Conservation (phyloP, 495 filamentous ascomycete species). For the Lepidopterella palustris region DNA sequence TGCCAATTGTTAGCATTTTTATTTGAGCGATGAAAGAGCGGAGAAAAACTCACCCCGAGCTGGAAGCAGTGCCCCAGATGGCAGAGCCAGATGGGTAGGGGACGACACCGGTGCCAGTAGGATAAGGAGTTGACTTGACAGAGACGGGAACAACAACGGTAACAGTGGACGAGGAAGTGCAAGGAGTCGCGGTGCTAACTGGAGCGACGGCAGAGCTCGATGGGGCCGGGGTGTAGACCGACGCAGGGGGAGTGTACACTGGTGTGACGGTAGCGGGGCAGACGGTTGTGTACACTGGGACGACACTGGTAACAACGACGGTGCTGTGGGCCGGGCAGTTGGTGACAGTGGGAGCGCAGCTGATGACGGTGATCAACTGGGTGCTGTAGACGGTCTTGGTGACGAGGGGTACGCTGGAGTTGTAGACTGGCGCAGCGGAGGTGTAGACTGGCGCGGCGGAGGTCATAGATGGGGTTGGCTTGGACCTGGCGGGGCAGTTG, state of each 20-base stretch:
- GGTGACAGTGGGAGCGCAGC: neutral
- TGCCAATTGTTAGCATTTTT: neutral
- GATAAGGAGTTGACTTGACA: neutral
- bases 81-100: constrained; percentile 6
- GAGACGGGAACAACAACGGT: neutral
- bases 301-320: neutral
- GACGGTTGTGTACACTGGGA: constrained; percentile 2
- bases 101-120: neutral
- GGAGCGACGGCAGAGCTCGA: neutral
- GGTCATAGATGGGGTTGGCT: neutral
- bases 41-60: constrained; percentile 1
- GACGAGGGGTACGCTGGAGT: neutral
- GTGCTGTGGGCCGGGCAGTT: neutral
- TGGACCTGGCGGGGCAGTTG: constrained; percentile 4
- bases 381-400: constrained; percentile 23
- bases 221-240: neutral
- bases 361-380: neutral
- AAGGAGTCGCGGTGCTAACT: neutral
- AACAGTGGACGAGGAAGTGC: neutral
- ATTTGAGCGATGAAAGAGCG: neutral
- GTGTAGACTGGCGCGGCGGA: neutral
- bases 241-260: neutral
- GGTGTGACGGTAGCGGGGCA: neutral
- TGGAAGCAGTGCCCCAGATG: neutral
- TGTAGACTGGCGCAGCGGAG: neutral